These are phyloP conservation scores for Schizonepeta tenuifolia DNA, from an alignment of 257 asterid genomes.

Conservation along the genomic window DNA sequence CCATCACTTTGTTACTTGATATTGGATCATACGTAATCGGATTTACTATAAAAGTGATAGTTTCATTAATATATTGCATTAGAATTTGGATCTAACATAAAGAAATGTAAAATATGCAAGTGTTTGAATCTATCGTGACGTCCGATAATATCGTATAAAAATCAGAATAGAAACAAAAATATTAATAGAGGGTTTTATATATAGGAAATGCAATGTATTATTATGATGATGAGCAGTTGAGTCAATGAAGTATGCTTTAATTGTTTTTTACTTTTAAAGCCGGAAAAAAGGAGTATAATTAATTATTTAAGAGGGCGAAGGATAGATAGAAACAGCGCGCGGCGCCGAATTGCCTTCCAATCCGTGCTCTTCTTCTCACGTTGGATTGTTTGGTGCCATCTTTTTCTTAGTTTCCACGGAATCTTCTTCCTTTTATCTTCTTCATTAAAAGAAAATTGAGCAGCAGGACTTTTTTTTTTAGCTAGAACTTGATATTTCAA, in stretches of 20 bases:
- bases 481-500: too few species aligned
- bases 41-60: not conserved
- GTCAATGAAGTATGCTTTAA: not conserved
- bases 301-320: not conserved
- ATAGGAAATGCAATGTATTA: not conserved
- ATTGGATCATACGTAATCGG: not conserved
- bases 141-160: not conserved
- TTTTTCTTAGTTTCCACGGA: conserved; percentile 1
- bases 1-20: not conserved
- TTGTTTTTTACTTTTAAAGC: not conserved
- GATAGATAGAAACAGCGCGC: conserved; percentile 21
- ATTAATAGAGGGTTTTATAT: not conserved
- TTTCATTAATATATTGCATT: not conserved
- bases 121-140: not conserved
- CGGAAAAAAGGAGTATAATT: not conserved
- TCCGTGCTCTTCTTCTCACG: conserved; percentile 20
- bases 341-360: conserved; percentile 40
- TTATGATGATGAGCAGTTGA: not conserved
- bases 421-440: not conserved
- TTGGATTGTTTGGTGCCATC: not conserved
- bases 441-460: too few species aligned
- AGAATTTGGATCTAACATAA: not conserved
- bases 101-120: not conserved
- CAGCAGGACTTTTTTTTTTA: too few species aligned
- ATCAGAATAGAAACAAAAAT: not conserved